phyloP scores from a whole-genome alignment of 495 filamentous ascomycete genomes.

The Neurospora sp. region DNA sequence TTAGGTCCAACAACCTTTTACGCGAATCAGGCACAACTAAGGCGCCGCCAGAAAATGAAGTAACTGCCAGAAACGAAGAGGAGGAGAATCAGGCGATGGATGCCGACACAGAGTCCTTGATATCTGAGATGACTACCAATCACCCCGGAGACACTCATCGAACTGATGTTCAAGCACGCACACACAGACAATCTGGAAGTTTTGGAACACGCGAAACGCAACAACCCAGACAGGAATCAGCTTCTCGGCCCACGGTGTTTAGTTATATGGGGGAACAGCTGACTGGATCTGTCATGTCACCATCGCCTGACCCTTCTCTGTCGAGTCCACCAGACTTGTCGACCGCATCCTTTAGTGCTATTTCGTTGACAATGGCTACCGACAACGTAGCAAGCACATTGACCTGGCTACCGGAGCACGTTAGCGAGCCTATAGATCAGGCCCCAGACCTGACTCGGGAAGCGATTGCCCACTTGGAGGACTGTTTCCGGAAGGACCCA shows the following conservation, averaged over 20 bases:
- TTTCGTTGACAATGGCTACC: background rate
- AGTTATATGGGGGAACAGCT: background rate
- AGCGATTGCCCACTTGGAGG: slow-evolving; percentile 23
- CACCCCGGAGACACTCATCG: background rate
- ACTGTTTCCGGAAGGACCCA: slow-evolving; percentile 31
- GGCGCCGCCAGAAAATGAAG: background rate
- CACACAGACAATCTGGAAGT: background rate
- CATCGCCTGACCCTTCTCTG: background rate
- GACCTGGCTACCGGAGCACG: background rate
- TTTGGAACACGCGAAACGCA: background rate
- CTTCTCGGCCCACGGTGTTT: background rate
- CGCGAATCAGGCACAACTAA: background rate
- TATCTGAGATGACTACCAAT: slow-evolving; percentile 10
- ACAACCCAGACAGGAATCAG: background rate
- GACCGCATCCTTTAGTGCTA: background rate
- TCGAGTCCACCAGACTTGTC: background rate
- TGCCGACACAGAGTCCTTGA: slow-evolving; percentile 18
- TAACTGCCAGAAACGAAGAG: background rate
- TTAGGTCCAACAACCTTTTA: slow-evolving; percentile 37
- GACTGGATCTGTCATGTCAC: background rate
- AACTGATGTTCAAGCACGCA: background rate
- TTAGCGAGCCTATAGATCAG: background rate
- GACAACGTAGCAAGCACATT: background rate
- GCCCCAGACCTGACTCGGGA: background rate
- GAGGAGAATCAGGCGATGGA: background rate